Percentiles rank a stretch among this genome's conserved stretches.
These are phyloP conservation scores for Fusarium subglutinans DNA, from an alignment of 2,329 filamentous ascomycete genomes.

Conservation along the genomic window DNA sequence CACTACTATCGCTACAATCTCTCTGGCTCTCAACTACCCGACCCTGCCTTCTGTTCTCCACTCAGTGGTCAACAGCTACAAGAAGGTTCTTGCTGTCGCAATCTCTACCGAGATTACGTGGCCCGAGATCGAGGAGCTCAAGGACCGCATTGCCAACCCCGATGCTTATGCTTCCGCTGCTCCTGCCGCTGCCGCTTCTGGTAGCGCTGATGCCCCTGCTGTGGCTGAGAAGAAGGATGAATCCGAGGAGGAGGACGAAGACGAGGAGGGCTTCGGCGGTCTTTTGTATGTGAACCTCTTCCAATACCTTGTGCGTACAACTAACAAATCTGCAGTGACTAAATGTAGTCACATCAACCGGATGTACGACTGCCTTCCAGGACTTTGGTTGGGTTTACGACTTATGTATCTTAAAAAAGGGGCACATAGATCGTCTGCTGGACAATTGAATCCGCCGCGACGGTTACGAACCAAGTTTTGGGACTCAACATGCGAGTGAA, in stretches of 20 bases:
- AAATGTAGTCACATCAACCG: constrained; percentile 53
- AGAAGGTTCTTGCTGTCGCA: constrained; percentile 92
- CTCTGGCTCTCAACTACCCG: constrained; percentile 92
- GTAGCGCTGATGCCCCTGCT: constrained; percentile 60
- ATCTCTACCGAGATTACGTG: constrained; percentile 91
- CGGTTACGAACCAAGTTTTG: constrained; percentile 46
- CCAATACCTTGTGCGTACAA: background rate
- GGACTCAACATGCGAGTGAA: constrained; percentile 34
- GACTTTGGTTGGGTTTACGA: constrained; percentile 57
- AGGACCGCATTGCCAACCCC: constrained; percentile 99
- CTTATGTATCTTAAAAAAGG: constrained; percentile 51
- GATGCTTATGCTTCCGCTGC: constrained; percentile 91
- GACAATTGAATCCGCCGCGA: constrained; percentile 51
- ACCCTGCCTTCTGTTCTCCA: constrained; percentile 96
- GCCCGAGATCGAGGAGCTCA: constrained; percentile 96
- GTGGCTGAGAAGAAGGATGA: constrained; percentile 73
- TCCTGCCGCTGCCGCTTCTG: constrained; percentile 72
- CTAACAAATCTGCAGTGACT: constrained; percentile 62
- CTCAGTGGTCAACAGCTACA: constrained; percentile 97
- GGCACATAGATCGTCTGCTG: constrained; percentile 61
- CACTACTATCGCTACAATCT: constrained; percentile 87
- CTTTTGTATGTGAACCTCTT: constrained; percentile 68
- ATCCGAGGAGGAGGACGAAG: constrained; percentile 74
- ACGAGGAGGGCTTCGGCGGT: constrained; percentile 79
- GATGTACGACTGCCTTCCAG: constrained; percentile 54